Evolutionary conservation across 2,329 filamentous ascomycete genomes (phyloP).

Genomic region (Diplodia intermedia): DNA sequence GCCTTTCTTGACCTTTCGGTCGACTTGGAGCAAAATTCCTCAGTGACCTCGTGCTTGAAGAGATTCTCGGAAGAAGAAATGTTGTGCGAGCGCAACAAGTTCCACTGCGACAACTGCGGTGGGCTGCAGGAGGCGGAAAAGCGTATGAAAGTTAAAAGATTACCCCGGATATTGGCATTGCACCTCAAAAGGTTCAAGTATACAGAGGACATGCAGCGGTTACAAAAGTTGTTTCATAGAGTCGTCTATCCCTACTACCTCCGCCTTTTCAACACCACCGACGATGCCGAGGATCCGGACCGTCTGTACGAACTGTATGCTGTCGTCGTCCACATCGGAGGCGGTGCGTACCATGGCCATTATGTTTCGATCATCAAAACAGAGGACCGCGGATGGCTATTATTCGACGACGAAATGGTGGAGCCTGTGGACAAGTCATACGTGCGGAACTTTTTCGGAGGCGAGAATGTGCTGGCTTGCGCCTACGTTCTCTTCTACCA

Average conservation of each 20-base stretch:
- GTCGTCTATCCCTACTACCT: constrained; percentile 98
- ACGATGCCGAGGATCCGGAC: constrained; percentile 92
- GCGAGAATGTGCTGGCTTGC: constrained; percentile 82
- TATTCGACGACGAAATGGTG: constrained; percentile 98
- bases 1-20: constrained; percentile 96
- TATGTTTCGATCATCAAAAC: constrained; percentile 99
- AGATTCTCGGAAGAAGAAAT: constrained; percentile 99
- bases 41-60: constrained; percentile 90
- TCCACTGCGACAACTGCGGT: constrained; percentile 96
- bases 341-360: constrained; percentile 95
- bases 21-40: constrained; percentile 92
- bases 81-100: constrained; percentile 98
- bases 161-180: constrained; percentile 88
- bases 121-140: constrained; percentile 98
- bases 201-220: constrained; percentile 88
- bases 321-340: constrained; percentile 95
- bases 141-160: constrained; percentile 96
- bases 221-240: constrained; percentile 96
- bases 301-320: constrained; percentile 95
- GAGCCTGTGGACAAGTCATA: constrained; percentile 97
- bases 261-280: constrained; percentile 95
- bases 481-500: constrained; percentile 98
- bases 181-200: constrained; percentile 99
- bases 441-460: constrained; percentile 96
- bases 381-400: constrained; percentile 89